Evolutionary conservation across 345 rosid species (phyloP).

Genomic region (Salix caprea): DNA sequence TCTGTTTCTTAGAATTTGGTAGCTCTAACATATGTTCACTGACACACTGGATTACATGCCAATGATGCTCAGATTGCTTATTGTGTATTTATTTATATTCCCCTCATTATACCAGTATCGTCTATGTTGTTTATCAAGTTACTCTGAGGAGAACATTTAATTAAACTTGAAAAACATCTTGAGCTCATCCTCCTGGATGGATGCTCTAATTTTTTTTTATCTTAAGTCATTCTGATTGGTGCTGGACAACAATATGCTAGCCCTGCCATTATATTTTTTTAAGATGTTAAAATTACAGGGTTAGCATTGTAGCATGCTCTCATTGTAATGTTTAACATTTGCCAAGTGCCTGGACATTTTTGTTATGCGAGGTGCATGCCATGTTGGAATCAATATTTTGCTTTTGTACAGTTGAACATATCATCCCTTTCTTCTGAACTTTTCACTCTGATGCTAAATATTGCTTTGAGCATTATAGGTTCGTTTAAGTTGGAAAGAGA

Average conservation of each 20-base stretch:
- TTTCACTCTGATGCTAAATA: constrained; percentile 6
- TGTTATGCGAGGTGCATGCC: background rate
- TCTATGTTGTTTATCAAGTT: background rate
- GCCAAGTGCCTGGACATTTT: background rate
- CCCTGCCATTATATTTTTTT: background rate
- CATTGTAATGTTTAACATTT: background rate
- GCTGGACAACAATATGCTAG: background rate
- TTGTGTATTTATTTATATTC: background rate
- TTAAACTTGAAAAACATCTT: background rate
- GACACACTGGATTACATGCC: background rate
- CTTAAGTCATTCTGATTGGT: background rate
- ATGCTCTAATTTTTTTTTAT: background rate
- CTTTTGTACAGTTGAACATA: background rate
- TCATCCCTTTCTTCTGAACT: background rate
- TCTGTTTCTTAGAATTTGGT: constrained; percentile 1
- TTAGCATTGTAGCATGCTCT: background rate
- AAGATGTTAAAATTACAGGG: background rate
- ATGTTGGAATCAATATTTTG: background rate
- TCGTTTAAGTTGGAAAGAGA: constrained; percentile 73
- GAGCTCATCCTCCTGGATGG: background rate
- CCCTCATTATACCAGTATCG: background rate
- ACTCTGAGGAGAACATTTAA: background rate
- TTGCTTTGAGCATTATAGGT: constrained; percentile 45
- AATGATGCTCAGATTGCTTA: background rate
- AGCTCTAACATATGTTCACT: background rate